Evolutionary conservation across 2,329 filamentous ascomycete species (phyloP), one percentile per base, ranked within the genome.

Genomic region (Aspergillus neotritici): DNA sequence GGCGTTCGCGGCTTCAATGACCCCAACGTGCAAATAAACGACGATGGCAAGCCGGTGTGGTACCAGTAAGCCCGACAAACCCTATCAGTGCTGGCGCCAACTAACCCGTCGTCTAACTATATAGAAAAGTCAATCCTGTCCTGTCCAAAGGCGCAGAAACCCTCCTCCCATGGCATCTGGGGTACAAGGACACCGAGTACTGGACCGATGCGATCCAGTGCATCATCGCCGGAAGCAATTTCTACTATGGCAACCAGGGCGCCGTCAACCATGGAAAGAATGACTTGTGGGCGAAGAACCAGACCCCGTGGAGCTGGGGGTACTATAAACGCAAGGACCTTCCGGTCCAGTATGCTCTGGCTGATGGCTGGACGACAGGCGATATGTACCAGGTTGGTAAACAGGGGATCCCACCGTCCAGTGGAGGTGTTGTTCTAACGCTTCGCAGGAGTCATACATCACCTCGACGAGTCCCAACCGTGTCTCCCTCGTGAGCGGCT

Each of bases 1-100:
- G 75, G 74, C 14, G 71, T 77, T 31, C 69, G 76, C 31, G 75
- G 75, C 5, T 78, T 79, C 57, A 71, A 70, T 17, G 76, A 79
- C 49, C 76, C 76, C 5, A 80, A 80, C 44, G 65, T 75, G 1
- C 73, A 77, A 49, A 57, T 72, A 39, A 76, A 77, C 40, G 51
- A 66, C 7, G 61, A 70, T 47, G 67, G 70, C 2, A 57, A 62
- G 16, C 61, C 70, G 2, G 69, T 75, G 13, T 76, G 68, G 65
- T 64, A 74, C 44, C 74, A 77, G 64, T 74, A 43, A 56, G 70
- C 66, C n/a, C 13, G 11, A 36, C 15, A 17, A 17, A 12, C 4
- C 9, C 12, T 9, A 21, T 17, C n/a, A 30, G 48, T 35, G 10
- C 15, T 36, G 12, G 28, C 13, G 3, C n/a, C 1, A 12, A 8